Evolutionary conservation across 306 rosid genomes (phyloP).

Genomic region (Trifolium repens): DNA sequence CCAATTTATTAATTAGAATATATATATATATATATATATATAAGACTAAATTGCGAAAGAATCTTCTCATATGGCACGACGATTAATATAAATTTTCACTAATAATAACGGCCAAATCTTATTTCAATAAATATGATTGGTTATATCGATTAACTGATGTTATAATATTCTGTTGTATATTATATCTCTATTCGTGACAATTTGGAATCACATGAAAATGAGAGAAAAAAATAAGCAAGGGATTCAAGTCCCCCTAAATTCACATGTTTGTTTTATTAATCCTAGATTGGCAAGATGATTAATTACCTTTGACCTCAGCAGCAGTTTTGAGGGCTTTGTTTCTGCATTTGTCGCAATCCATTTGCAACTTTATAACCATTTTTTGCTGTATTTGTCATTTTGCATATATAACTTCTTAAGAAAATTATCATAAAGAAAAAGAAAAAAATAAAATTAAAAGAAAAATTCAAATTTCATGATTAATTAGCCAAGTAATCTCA

Average conservation of each 20-base stretch:
- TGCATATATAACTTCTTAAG: neutral
- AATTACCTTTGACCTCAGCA: constrained; percentile 43
- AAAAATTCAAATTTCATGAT: neutral
- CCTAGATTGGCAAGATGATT: neutral
- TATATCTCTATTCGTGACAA: too few species aligned
- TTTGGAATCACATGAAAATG: too few species aligned
- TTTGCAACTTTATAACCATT: constrained; percentile 33
- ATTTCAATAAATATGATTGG: too few species aligned
- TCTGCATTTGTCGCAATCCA: constrained; percentile 47
- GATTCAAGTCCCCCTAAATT: too few species aligned
- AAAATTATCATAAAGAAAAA: neutral
- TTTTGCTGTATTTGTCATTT: constrained; percentile 46
- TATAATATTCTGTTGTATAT: too few species aligned
- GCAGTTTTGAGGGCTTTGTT: constrained; percentile 48
- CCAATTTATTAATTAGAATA: too few species aligned
- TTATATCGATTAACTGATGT: too few species aligned
- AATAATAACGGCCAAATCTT: neutral
- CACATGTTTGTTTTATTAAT: too few species aligned
- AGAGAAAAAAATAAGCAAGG: too few species aligned
- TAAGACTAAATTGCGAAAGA: too few species aligned
- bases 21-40: too few species aligned
- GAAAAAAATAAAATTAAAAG: neutral
- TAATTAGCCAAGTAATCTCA: neutral
- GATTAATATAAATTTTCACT: neutral
- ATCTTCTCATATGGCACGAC: neutral